Conservation (phyloP, 495 filamentous ascomycete genomes). For the Penicillium alfredii region DNA sequence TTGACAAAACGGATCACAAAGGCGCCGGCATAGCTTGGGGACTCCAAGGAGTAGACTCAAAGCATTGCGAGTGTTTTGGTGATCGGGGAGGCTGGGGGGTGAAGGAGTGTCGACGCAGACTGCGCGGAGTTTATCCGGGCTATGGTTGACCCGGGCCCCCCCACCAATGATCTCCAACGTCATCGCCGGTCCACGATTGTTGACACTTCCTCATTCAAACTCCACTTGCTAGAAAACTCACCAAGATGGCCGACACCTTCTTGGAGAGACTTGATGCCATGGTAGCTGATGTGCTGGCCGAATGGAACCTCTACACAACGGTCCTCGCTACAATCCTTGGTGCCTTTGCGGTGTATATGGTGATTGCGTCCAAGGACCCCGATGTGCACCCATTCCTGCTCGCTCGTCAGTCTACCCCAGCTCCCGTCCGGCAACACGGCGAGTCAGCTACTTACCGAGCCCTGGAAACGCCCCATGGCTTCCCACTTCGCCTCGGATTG, state of each 20-base stretch:
- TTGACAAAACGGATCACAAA: not conserved
- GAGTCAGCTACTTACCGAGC: slow-evolving; percentile 80
- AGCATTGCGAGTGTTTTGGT: slow-evolving; percentile 21
- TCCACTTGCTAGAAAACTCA: not conserved
- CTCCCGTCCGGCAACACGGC: slow-evolving; percentile 73
- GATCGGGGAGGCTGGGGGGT: no score
- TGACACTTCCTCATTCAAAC: not conserved
- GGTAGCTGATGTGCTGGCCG: slow-evolving; percentile 59
- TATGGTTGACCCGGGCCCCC: slow-evolving; percentile 11
- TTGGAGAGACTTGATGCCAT: slow-evolving; percentile 60
- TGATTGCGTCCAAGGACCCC: slow-evolving; percentile 60
- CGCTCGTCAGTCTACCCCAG: slow-evolving; percentile 70
- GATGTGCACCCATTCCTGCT: slow-evolving; percentile 90
- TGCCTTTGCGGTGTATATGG: slow-evolving; percentile 57
- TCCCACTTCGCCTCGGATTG: slow-evolving; percentile 74
- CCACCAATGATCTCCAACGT: slow-evolving; percentile 1
- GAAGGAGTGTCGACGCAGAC: no score
- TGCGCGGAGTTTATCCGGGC: no score
- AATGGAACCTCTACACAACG: slow-evolving; percentile 76
- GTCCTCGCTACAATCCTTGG: slow-evolving; percentile 52
- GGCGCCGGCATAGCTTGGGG: slow-evolving; percentile 6
- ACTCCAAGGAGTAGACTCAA: no score
- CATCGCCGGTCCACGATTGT: not conserved
- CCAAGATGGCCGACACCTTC: slow-evolving; percentile 46
- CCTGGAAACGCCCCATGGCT: slow-evolving; percentile 73